Evolutionary conservation across 345 rosid species (phyloP), one percentile per base, ranked within the genome.

Genomic region (Camelina sativa): DNA sequence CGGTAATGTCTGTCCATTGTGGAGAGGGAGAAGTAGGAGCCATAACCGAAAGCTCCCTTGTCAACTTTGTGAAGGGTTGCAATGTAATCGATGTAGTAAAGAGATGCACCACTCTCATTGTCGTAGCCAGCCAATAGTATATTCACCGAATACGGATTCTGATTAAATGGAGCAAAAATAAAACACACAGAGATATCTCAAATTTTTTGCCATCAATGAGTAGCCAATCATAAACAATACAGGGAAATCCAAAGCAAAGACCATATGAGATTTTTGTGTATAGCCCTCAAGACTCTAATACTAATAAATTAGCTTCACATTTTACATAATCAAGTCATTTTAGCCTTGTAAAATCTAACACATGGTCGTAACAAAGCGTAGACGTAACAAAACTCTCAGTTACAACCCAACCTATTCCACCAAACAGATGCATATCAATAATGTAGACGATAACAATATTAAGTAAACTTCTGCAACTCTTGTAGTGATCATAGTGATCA

Each of bases 61-160:
- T 95, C 99, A 53, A 92, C 92, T 84, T 95, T 95, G 91, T 95
- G 97, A 62, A 92, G 91, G n/a, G 94, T 89, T 23, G 98, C 96
- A 63, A 95, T 92, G 84, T 95, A 95, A 82, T 95, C 98, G 0
- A 95, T 86, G 83, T 92, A 95, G 88, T 88, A 95, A 8, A 95
- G 92, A 5, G 98, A 89, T n/a, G 98, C 91, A 8, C 99, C 97
- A 2, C 84, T 78, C 82, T 95, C 94, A 32, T 84, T 82, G 85
- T 95, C 98, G 3, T 89, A 90, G 8, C 99, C 97, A 79, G 99
- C 98, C 78, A 92, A 62, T 48, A 92, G 86, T 23, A 95, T 84
- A 87, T 95, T 95, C 74, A 95, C 99, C 12, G 37, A 81, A 83
- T 90, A 95, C 1, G 99, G 97, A 51, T 84, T 95, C 97, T 95